Base-by-base conservation (phyloP, 768 basidiomycete genomes). In the Gloeopeniophorella convolvens region DNA sequence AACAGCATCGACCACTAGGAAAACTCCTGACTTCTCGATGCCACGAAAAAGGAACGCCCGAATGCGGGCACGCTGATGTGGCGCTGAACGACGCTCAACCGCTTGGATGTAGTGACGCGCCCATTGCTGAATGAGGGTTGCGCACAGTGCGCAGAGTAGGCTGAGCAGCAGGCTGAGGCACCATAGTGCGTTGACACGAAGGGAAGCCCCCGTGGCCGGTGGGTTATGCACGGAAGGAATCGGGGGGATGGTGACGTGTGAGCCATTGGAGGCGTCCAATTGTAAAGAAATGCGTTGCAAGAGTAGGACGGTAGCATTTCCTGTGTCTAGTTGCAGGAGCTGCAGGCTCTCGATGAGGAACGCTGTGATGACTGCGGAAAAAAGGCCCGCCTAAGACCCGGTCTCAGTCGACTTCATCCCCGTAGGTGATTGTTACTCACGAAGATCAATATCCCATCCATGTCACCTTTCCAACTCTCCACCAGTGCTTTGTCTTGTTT, bases 321-420 rank as follows among this genome's bases (percentile, higher is more conserved):
- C 26, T 23, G 43, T 28, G 18, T 57, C 45, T 7, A 36, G 33
- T 40, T 54, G 48, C 13, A 56, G 40, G 20, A 50, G 39, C 34
- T 59, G 42, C 18, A 54, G 52, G n/a, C 58, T 51, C 28, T 51
- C 40, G 36, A 59, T 39, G 27, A 57, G 42, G 35, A 60, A 57
- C 6, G 55, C 52, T 2, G 60, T 60, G 12, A 56, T 37, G 8
- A 59, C 58, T 2, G 59, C 58, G 18, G 60, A 59, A 46, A 60
- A 59, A 5, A 60, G 47, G 40, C 60, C 60, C 0, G 60, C 59
- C 60, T 59, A 34, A 21, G 18, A 5, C 28, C 7, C 11, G 2
- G 9, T 5, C n/a, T 36, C 23, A 27, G 27, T 42, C 27, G 16
- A 2, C 5, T 10, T 18, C 8, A 43, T n/a, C 12, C 15, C 21